Conservation (phyloP, 257 asterid genomes). For the Sherardia arvensis region DNA sequence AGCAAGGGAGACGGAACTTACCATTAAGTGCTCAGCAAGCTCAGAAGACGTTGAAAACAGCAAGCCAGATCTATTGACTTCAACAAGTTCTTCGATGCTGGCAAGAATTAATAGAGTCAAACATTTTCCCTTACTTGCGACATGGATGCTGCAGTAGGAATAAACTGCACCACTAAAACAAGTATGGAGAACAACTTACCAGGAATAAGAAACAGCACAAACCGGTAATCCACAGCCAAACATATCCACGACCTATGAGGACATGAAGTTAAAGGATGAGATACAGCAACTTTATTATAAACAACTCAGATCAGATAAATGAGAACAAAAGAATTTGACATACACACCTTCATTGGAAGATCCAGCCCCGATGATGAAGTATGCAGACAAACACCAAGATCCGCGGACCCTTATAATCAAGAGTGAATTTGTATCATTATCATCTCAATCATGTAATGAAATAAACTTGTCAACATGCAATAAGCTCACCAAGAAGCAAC, state of each 20-base stretch:
- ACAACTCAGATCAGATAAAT: background rate
- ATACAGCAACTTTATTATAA: slow-evolving; percentile 1
- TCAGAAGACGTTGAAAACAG: slow-evolving; percentile 89
- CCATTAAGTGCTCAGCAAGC: slow-evolving; percentile 90
- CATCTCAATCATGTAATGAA: background rate
- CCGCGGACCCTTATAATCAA: slow-evolving; percentile 67
- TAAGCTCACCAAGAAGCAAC: slow-evolving; percentile 74
- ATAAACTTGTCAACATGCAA: slow-evolving; percentile 5
- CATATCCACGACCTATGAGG: slow-evolving; percentile 84
- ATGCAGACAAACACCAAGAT: slow-evolving; percentile 91
- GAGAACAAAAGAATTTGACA: slow-evolving; percentile 10
- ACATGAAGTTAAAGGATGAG: slow-evolving; percentile 10
- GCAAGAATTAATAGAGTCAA: slow-evolving; percentile 18
- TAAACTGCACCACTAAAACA: background rate
- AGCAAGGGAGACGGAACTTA: slow-evolving; percentile 21
- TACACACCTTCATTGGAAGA: slow-evolving; percentile 84
- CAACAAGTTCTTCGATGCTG: slow-evolving; percentile 85
- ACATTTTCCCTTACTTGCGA: slow-evolving; percentile 1
- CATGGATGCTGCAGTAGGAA: no score
- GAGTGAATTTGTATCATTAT: slow-evolving; percentile 13
- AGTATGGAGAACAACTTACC: slow-evolving; percentile 47
- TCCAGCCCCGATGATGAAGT: slow-evolving; percentile 95
- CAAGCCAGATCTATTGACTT: slow-evolving; percentile 77
- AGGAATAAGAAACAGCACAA: slow-evolving; percentile 94
- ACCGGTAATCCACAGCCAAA: slow-evolving; percentile 97